Base-by-base conservation (phyloP, 345 rosid genomes). In the Ceriops decandra region DNA sequence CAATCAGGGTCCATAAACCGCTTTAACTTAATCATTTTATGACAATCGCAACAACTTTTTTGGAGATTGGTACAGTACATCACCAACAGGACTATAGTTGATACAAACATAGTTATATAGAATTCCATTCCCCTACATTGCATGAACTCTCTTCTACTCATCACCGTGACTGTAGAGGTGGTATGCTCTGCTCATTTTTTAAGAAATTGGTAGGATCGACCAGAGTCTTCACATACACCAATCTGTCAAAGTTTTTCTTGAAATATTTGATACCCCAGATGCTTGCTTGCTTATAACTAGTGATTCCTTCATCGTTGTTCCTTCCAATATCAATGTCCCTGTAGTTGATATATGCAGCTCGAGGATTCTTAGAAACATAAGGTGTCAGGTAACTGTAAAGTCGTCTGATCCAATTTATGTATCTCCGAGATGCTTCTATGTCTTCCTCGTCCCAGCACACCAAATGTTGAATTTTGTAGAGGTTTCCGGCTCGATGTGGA, bases 241-340 rank as follows among this genome's bases (percentile, higher is more conserved):
- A 57, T 26, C 70, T 72, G 59, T 52, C 53, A 28, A 72, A 72
- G 30, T 65, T 65, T 6, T 59, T 52, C 27, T 65, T 72, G 53
- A 66, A 72, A 20, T 72, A 72, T 13, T 64, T 65, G 17, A 11
- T 11, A 35, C 71, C 71, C 76, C 76, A 72, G 13, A 60, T n/a
- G 16, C 54, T 33, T 16, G 67, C 74, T 9, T 59, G 38, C 52
- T 56, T 46, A 28, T 63, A 66, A 60, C 56, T 66, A 0, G 42
- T 51, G 16, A 51, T 31, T 27, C 70, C 70, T 13, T 73, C 35
- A 8, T 28, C 21, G 62, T 60, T 62, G 67, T 60, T 67, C 24
- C 26, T 53, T 38, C 77, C 77, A 24, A 67, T n/a, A 30, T 73
- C 76, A 42, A 67, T 63, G 21, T 73, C 76, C 56, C 72, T 73